These are phyloP conservation scores for Podaxis sp. DNA, from an alignment of 768 basidiomycete species.

Conservation along the genomic window DNA sequence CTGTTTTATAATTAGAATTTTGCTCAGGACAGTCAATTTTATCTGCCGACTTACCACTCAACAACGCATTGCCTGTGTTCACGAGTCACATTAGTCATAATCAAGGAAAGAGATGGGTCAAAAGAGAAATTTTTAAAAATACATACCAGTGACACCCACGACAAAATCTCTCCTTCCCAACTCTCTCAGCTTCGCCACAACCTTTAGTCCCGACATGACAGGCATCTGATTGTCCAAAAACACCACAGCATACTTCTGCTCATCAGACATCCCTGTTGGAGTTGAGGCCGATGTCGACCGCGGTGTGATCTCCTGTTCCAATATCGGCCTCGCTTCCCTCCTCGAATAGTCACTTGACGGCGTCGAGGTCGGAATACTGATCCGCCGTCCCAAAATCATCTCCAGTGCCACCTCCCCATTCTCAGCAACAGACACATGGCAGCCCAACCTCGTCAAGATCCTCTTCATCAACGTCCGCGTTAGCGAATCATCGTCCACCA, in stretches of 20 bases:
- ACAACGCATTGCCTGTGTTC: constrained; percentile 46
- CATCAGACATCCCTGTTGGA: constrained; percentile 17
- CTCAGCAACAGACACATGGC: constrained; percentile 74
- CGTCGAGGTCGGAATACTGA: constrained; percentile 22
- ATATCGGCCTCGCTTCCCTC: constrained; percentile 27
- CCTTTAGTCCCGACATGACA: constrained; percentile 68
- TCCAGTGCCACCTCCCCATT: constrained; percentile 78
- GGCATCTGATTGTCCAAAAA: constrained; percentile 82
- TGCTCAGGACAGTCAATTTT: constrained; percentile 3
- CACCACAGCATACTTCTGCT: constrained; percentile 41
- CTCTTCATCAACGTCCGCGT: constrained; percentile 81
- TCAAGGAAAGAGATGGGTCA: not conserved
- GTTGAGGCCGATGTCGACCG: constrained; percentile 12
- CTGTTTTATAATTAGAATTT: constrained; percentile 29
- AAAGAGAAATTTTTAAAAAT: not conserved
- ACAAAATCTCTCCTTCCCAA: constrained; percentile 70
- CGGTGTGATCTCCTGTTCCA: constrained; percentile 27
- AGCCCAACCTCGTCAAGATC: constrained; percentile 74
- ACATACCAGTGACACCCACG: constrained; percentile 72
- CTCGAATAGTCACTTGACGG: constrained; percentile 36
- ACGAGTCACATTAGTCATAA: not conserved
- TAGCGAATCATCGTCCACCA: constrained; percentile 80
- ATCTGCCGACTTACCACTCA: constrained; percentile 33
- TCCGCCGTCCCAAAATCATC: constrained; percentile 50
- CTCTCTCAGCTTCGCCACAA: constrained; percentile 59